Conservation (phyloP, 495 filamentous ascomycete genomes). For the Apodospora peruviana region DNA sequence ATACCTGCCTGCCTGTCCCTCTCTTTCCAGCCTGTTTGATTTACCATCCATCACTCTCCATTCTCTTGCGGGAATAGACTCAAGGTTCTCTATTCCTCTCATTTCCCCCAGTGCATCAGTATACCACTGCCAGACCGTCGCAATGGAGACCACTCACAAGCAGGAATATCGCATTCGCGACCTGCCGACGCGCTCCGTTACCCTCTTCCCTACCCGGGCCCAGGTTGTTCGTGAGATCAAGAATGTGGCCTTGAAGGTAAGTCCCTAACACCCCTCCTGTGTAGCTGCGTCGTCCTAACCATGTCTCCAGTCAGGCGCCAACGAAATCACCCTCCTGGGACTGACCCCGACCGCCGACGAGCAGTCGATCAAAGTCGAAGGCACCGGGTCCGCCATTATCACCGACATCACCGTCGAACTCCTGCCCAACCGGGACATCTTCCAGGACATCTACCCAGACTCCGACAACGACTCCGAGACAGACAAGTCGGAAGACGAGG, state of each 20-base stretch:
- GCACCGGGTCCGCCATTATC: conserved; percentile 56
- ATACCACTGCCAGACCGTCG: neutral
- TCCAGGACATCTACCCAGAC: conserved; percentile 50
- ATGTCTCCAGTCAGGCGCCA: conserved; percentile 46
- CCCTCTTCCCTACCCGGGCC: conserved; percentile 55
- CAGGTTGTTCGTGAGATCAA: conserved; percentile 60
- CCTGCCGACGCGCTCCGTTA: conserved; percentile 55
- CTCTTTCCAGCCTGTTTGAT: neutral
- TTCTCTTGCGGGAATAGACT: neutral
- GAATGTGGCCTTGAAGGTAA: conserved; percentile 51
- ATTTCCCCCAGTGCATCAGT: neutral
- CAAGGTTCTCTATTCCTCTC: neutral
- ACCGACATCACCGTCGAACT: conserved; percentile 61
- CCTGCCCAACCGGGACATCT: conserved; percentile 54
- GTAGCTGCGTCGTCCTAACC: neutral
- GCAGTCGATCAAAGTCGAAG: conserved; percentile 66
- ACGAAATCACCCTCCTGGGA: conserved; percentile 61
- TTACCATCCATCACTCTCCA: neutral
- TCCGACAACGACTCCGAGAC: conserved; percentile 36
- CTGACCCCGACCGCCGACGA: conserved; percentile 59
- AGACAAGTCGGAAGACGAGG: conserved; percentile 27
- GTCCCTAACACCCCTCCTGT: neutral
- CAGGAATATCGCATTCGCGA: conserved; percentile 47
- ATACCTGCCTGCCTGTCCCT: neutral
- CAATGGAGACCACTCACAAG: conserved; percentile 29